Evolutionary conservation across 495 filamentous ascomycete genomes (phyloP).

Genomic region (Penicillium longicatenatum): DNA sequence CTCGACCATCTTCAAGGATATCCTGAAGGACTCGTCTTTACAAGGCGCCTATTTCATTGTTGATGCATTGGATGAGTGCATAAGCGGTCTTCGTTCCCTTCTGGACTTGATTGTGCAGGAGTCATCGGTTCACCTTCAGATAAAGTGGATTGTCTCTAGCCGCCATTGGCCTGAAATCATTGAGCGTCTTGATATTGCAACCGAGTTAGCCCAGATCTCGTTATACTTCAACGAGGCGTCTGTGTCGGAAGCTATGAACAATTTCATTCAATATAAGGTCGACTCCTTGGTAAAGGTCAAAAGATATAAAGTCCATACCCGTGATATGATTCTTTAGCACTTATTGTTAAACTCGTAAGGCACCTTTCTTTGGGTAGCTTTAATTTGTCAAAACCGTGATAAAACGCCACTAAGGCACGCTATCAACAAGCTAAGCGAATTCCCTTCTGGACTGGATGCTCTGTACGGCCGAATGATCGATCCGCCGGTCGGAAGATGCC

Average conservation of each 20-base stretch:
- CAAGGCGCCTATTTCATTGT: background rate
- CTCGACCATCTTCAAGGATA: background rate
- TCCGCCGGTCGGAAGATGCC: slow-evolving; percentile 1
- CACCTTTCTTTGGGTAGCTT: too few relatives aligned
- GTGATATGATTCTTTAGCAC: slow-evolving; percentile 44
- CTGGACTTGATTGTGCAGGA: background rate
- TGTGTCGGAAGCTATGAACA: background rate
- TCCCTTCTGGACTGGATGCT: slow-evolving; percentile 4
- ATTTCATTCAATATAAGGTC: slow-evolving; percentile 6
- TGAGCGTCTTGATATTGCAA: background rate
- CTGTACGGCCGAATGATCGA: slow-evolving; percentile 1
- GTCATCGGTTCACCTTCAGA: background rate
- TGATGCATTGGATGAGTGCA: slow-evolving; percentile 1
- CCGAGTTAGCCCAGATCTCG: background rate
- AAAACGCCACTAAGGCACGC: background rate
- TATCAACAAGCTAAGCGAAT: background rate
- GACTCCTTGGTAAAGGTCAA: background rate
- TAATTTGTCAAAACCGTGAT: background rate
- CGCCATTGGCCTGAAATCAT: slow-evolving; percentile 5
- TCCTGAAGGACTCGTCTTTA: slow-evolving; percentile 1
- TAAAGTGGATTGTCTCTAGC: slow-evolving; percentile 5
- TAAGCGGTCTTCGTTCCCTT: background rate
- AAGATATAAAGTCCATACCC: slow-evolving; percentile 26
- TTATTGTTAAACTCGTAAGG: slow-evolving; percentile 29
- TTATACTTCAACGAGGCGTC: slow-evolving; percentile 1